Base-by-base conservation (phyloP, 2,329 filamentous ascomycete species). In the Coniochaeta sp. region DNA sequence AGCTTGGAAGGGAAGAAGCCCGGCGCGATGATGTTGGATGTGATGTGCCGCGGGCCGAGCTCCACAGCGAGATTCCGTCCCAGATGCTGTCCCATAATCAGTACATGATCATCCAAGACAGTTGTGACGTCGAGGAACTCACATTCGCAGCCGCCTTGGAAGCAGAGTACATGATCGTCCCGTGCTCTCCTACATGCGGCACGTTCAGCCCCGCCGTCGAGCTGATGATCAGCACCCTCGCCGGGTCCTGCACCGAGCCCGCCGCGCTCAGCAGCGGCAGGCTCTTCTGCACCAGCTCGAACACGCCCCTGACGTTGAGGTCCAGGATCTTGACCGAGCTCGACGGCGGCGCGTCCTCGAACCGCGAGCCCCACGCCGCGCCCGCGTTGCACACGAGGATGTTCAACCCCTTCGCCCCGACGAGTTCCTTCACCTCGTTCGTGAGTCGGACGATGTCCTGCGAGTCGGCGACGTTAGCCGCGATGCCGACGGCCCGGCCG, bases 341-440 rank as follows among this genome's bases (percentile, higher is more conserved):
- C 72, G 75, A 70, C 81, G 85, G 40, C 79, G 85, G 71, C 81
- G 85, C 62, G 77, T 82, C 71, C 63, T 89, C 87, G 65, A 90
- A 89, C 28, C 77, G 75, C 60, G 81, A 82, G 3, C 88, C 87
- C 88, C 87, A 91, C 3, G 85, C 87, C 1, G 88, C 87, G 5
- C 88, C 88, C 0, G 88, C 88, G 68, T 90, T 90, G 10, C 87
- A 87, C 63, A 90, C 85, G 54, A 90, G 72, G 55, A 90, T 88
- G 68, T 89, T 84, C 32, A 90, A 65, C 4, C 70, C 81, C 67
- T 84, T 63, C 77, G 65, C 83, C 76, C 52, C 85, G 81, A 65
- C 84, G 76, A 74, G 83, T 80, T 62, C 63, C 70, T 72, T 36
- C 83, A 85, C 70, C 84, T 85, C 32, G 73, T 63, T 74, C 2